Percentiles rank a stretch among this genome's conserved stretches.
phyloP scores from a whole-genome alignment of 306 rosid species.

The Elaeagnus macrophylla region DNA sequence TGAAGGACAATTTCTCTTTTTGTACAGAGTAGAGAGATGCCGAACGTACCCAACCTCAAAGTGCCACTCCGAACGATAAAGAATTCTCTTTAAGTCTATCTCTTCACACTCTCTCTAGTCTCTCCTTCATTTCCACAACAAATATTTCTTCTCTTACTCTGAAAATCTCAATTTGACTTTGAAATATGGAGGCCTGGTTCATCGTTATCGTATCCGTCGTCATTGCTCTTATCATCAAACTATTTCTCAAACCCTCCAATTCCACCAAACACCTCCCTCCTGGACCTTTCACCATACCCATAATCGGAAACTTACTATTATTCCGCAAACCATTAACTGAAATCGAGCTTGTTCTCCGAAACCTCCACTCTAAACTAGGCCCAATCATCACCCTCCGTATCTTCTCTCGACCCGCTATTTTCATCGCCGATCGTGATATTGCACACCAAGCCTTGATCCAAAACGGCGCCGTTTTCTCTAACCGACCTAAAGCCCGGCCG shows the following conservation, averaged over 20 bases:
- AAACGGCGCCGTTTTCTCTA: conserved; percentile 22
- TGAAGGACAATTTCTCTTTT: too few species aligned
- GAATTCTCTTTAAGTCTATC: too few species aligned
- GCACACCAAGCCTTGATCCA: conserved; percentile 23
- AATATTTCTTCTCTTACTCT: too few species aligned
- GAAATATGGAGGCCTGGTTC: conserved; percentile 13
- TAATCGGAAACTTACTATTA: background rate
- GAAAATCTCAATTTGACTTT: too few species aligned
- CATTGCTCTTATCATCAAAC: conserved; percentile 7
- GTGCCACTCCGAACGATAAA: too few species aligned
- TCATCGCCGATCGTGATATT: conserved; percentile 12
- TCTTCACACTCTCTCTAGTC: too few species aligned
- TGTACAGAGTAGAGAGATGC: too few species aligned
- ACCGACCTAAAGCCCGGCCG: conserved; percentile 13
- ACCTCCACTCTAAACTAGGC: conserved; percentile 11
- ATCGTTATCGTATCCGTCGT: background rate
- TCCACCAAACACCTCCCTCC: conserved; percentile 12
- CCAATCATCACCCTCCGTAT: conserved; percentile 23
- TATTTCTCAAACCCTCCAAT: background rate
- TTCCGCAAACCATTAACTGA: conserved; percentile 12
- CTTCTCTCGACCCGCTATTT: conserved; percentile 11
- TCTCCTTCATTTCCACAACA: too few species aligned
- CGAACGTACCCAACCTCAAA: too few species aligned
- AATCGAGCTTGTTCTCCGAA: conserved; percentile 16
- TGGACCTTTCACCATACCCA: conserved; percentile 11